Conservation (phyloP, 2,329 filamentous ascomycete species). For the Penicillium nordicum region DNA sequence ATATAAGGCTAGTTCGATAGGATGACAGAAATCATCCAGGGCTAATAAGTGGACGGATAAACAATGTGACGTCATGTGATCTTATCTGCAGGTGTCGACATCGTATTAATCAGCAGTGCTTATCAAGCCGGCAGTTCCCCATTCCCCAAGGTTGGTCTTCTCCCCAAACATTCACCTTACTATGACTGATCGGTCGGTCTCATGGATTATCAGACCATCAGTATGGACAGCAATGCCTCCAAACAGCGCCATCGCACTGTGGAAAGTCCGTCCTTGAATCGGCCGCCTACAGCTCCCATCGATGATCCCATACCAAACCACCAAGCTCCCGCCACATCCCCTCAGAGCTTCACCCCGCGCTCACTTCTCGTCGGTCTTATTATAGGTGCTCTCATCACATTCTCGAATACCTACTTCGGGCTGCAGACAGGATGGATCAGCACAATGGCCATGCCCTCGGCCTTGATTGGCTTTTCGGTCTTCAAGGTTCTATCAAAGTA, state of each 20-base stretch:
- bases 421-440: slow-evolving; percentile 81
- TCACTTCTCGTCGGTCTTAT: slow-evolving; percentile 74
- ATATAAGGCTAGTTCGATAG: background rate
- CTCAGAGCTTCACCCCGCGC: slow-evolving; percentile 74
- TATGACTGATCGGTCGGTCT: slow-evolving; percentile 11
- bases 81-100: slow-evolving; percentile 11
- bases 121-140: slow-evolving; percentile 11
- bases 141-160: background rate
- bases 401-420: slow-evolving; percentile 99
- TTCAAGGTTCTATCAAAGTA: slow-evolving; percentile 76
- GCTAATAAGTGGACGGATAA: background rate
- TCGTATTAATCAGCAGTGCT: slow-evolving; percentile 15
- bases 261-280: slow-evolving; percentile 5
- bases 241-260: slow-evolving; percentile 5
- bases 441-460: slow-evolving; percentile 96
- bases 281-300: background rate
- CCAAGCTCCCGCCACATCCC: slow-evolving; percentile 23
- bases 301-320: slow-evolving; percentile 4
- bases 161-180: background rate
- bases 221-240: slow-evolving; percentile 29
- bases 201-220: slow-evolving; percentile 40
- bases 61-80: slow-evolving; percentile 21
- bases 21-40: background rate
- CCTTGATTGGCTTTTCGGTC: slow-evolving; percentile 88
- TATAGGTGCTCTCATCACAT: slow-evolving; percentile 88